Evolutionary conservation across 192 early-diverging fungal species (phyloP).

Genomic region (Gigaspora rosea): DNA sequence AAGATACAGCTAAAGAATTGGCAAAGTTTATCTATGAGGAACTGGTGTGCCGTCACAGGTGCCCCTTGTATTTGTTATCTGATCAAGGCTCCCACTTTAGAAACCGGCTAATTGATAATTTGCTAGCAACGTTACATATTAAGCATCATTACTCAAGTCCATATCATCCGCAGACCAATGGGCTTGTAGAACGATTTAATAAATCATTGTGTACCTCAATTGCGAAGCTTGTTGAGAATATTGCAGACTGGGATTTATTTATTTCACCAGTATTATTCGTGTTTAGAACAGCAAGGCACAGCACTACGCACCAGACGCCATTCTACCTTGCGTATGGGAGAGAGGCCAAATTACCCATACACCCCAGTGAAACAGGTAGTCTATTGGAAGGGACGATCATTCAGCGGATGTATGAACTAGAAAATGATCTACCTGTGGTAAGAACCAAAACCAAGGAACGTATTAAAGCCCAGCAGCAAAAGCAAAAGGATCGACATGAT

Average conservation of each 20-base stretch:
- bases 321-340: neutral
- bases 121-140: neutral
- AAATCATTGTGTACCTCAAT: neutral
- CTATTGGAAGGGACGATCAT: neutral
- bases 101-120: neutral
- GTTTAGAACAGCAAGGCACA: neutral
- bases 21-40: constrained; percentile 38
- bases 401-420: neutral
- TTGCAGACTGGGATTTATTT: neutral
- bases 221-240: neutral
- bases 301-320: neutral
- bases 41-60: constrained; percentile 35
- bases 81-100: constrained; percentile 36
- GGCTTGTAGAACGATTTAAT: neutral
- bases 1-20: constrained; percentile 25
- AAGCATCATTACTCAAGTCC: neutral
- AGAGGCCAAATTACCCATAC: neutral
- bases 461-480: neutral
- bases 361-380: neutral
- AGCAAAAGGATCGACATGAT: neutral
- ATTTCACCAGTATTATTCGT: neutral
- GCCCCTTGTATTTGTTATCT: constrained; percentile 20
- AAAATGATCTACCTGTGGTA: neutral
- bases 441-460: neutral
- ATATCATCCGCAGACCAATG: constrained; percentile 2